Evolutionary conservation across 2,329 filamentous ascomycete genomes (phyloP), one percentile per base, ranked within the genome.

Genomic region (Sporothrix brasiliensis): DNA sequence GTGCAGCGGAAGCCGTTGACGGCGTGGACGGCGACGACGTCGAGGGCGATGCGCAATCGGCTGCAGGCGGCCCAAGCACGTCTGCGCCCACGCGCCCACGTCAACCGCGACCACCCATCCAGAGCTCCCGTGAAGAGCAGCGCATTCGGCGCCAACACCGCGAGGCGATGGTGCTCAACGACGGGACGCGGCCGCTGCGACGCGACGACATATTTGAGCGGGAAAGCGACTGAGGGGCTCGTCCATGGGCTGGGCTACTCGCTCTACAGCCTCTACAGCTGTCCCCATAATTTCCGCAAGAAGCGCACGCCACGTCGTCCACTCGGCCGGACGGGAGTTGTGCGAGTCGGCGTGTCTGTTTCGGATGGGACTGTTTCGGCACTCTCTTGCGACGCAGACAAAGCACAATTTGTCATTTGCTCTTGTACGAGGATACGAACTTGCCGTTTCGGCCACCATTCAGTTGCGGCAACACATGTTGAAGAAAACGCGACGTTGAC

Each of bases 91-190:
- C 11, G 5, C 49, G 49, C 44, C 21, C 69, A 27, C 50, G 49
- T 1, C 76, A 80, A 60, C 79, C 80, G 63, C 76, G 82, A 69
- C 75, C 79, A 41, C 77, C 83, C 72, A 86, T 87, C 70, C 86
- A 88, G 77, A 88, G 83, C 71, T 83, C 80, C 7, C 72, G 44
- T 30, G 89, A 89, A 77, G 92, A 94, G 78, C 89, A 92, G 76
- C 87, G 90, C 68, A 83, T 94, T 72, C 84, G 93, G 72, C 86
- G 93, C 74, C 86, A 92, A 66, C 87, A 94, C 76, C 86, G 93
- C 74, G 93, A 97, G 81, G 93, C 93, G 4, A 94, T 97, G 87
- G 93, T 97, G 24, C 83, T 97, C 70, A 94, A 93, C 76, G 93
- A 97, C 76, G 92, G 92, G n/a, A 92, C 88, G 27, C 85, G 90